phyloP scores from a whole-genome alignment of 2,329 filamentous ascomycete species.

The Epichloe uncinata region DNA sequence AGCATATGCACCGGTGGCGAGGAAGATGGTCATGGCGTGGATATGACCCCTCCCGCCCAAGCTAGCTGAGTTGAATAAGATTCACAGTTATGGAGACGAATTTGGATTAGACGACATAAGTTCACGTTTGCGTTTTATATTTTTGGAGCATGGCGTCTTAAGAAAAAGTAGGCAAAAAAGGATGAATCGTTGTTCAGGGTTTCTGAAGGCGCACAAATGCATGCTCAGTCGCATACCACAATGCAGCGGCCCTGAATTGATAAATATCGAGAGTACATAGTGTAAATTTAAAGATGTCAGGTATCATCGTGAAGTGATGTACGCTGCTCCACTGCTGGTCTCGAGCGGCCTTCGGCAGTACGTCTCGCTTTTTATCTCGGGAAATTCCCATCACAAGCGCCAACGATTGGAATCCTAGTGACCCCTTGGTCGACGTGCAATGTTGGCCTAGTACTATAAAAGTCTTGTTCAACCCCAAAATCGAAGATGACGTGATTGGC shows the following conservation, averaged over 20 bases:
- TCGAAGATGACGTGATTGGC: too few relatives aligned
- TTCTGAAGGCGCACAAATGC: not conserved
- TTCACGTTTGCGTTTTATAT: not conserved
- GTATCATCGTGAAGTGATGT: not conserved
- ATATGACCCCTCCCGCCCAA: not conserved
- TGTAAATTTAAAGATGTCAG: not conserved
- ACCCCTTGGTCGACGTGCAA: too few relatives aligned
- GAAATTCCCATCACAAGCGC: too few relatives aligned
- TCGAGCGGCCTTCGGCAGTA: too few relatives aligned
- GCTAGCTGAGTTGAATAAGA: not conserved
- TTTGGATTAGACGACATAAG: not conserved
- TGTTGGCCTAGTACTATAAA: too few relatives aligned
- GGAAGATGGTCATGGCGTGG: not conserved
- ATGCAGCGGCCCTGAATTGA: not conserved
- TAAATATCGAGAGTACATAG: not conserved
- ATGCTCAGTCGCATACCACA: not conserved
- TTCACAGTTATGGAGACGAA: not conserved
- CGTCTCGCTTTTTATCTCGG: not conserved
- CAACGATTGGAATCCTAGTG: too few relatives aligned
- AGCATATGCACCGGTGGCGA: constrained; percentile 1
- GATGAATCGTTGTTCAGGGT: not conserved
- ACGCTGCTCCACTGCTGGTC: not conserved
- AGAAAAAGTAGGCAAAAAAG: not conserved
- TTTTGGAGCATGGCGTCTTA: not conserved
- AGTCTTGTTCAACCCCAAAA: too few relatives aligned